A percentile compares a stretch with the other conserved stretches of the same genome.
These are phyloP conservation scores for Rhodotorula diobovata DNA, from an alignment of 768 basidiomycete species.

Conservation along the genomic window DNA sequence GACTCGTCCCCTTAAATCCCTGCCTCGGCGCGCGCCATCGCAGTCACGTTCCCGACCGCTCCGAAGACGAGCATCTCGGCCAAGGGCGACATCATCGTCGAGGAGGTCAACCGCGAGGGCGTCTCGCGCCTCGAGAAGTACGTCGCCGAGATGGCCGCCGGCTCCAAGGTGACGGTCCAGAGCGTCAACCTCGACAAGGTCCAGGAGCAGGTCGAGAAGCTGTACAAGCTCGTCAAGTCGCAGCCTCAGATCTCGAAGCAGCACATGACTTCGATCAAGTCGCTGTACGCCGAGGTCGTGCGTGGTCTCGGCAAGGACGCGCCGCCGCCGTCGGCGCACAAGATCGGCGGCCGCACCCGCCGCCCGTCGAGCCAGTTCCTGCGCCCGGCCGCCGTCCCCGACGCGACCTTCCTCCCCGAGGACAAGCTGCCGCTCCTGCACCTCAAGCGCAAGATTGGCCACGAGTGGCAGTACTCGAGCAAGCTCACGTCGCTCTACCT, in stretches of 20 bases:
- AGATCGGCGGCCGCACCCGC: conserved; percentile 62
- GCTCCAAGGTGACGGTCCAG: conserved; percentile 65
- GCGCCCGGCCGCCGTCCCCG: conserved; percentile 70
- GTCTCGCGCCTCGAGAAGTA: conserved; percentile 97
- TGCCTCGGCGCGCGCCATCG: neutral
- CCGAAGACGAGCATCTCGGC: conserved; percentile 88
- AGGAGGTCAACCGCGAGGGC: conserved; percentile 89
- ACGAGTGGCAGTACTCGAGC: conserved; percentile 92
- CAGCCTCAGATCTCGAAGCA: conserved; percentile 95
- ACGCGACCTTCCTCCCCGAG: conserved; percentile 64
- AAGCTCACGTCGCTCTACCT: conserved; percentile 85
- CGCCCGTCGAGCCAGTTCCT: conserved; percentile 96
- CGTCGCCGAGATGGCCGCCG: conserved; percentile 87
- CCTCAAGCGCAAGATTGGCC: conserved; percentile 92
- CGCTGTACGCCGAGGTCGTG: conserved; percentile 92
- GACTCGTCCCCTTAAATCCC: too few relatives aligned
- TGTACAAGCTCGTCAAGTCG: conserved; percentile 95
- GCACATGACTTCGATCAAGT: conserved; percentile 90
- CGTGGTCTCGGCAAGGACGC: conserved; percentile 74
- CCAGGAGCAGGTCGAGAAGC: conserved; percentile 89
- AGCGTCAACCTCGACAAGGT: conserved; percentile 87
- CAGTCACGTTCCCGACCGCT: conserved; percentile 94
- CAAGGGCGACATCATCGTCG: conserved; percentile 90
- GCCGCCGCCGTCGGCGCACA: conserved; percentile 49
- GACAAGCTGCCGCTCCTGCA: conserved; percentile 93